Conservation (phyloP, 2,329 filamentous ascomycete species). For the Diaporthe eres region DNA sequence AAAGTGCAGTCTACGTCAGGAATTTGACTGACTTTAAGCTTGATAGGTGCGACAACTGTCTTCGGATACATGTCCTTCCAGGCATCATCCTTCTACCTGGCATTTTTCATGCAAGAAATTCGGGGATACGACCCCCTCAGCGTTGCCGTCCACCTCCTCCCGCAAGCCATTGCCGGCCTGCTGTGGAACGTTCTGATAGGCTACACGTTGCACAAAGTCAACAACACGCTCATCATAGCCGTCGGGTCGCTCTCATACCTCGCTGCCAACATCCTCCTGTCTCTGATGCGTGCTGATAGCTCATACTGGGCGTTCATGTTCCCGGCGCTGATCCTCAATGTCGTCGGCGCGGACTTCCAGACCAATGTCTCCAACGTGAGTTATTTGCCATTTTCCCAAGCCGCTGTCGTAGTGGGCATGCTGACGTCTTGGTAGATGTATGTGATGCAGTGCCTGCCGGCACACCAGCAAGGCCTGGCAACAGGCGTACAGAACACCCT, state of each 20-base stretch:
- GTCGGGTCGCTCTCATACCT: conserved; percentile 58
- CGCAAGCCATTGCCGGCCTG: conserved; percentile 75
- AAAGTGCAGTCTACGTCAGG: too few relatives aligned
- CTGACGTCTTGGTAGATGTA: conserved; percentile 68
- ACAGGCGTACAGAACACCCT: conserved; percentile 79
- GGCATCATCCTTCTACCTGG: conserved; percentile 72
- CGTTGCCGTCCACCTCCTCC: conserved; percentile 75
- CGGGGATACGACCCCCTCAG: conserved; percentile 66
- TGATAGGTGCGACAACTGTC: conserved; percentile 69
- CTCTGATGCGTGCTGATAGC: conserved; percentile 67
- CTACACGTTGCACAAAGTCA: conserved; percentile 72
- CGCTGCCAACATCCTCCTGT: conserved; percentile 63
- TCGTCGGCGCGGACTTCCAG: conserved; percentile 77
- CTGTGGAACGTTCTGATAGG: conserved; percentile 75
- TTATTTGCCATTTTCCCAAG: conserved; percentile 35
- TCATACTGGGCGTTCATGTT: conserved; percentile 78
- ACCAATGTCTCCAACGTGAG: conserved; percentile 78
- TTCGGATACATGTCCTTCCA: conserved; percentile 76
- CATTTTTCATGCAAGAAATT: conserved; percentile 75
- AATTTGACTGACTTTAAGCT: not conserved
- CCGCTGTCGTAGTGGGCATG: not conserved
- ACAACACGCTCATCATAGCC: conserved; percentile 74
- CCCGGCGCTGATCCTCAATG: conserved; percentile 71
- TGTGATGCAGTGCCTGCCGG: conserved; percentile 75
- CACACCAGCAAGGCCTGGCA: conserved; percentile 74